phyloP scores from a whole-genome alignment of 257 asterid species.

The Solanum paucissectum region DNA sequence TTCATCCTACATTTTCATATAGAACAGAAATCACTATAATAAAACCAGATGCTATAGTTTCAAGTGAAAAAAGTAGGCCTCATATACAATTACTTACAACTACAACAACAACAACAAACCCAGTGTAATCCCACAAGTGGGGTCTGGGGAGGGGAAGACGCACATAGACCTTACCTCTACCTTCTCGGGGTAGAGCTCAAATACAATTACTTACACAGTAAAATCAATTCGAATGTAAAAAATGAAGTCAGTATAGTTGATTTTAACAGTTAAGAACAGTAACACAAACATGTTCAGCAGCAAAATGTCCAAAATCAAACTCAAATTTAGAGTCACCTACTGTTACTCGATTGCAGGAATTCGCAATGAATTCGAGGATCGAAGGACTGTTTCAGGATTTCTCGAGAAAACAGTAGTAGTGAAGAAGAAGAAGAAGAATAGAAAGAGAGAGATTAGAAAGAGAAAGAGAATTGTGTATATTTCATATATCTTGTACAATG shows the following conservation, averaged over 20 bases:
- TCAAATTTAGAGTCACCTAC: not conserved
- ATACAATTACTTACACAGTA: not conserved
- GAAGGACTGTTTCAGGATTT: no score
- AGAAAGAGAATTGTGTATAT: no score
- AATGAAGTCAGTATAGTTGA: not conserved
- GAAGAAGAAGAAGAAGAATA: no score
- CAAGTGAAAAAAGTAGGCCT: not conserved
- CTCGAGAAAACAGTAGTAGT: no score
- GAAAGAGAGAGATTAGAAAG: no score
- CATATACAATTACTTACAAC: not conserved
- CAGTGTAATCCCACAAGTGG: not conserved
- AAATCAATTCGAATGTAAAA: not conserved
- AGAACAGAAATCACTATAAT: not conserved
- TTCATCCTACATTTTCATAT: conserved; percentile 31
- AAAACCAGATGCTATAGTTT: not conserved
- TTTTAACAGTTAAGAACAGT: not conserved
- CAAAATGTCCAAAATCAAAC: not conserved
- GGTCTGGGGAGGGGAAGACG: not conserved
- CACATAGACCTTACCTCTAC: not conserved
- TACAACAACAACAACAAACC: not conserved
- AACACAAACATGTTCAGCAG: not conserved
- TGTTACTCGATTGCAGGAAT: no score
- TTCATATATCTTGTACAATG: no score
- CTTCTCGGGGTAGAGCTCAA: not conserved
- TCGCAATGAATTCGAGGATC: no score